Conservation (phyloP, 2,329 filamentous ascomycete genomes). For the Cryphonectria carpinicola region DNA sequence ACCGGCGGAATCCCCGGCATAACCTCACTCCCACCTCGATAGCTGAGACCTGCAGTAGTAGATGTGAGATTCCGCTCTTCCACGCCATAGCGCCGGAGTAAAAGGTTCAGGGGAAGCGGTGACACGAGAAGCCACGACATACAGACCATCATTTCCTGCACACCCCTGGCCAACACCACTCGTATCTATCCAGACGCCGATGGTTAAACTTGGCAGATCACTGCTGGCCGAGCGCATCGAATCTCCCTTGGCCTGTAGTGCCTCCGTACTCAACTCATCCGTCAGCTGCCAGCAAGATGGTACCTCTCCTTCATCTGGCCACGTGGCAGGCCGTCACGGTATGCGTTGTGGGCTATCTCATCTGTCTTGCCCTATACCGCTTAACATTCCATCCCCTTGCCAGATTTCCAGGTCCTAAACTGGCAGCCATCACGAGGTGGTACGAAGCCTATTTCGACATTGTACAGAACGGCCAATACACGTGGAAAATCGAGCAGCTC, state of each 20-base stretch:
- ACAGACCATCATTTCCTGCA: too few species aligned
- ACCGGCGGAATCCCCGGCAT: neutral
- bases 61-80: neutral
- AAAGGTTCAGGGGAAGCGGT: neutral
- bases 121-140: too few species aligned
- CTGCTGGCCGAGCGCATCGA: neutral
- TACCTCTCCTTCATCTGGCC: neutral
- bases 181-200: neutral
- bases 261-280: neutral
- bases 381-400: conserved; percentile 12
- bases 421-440: conserved; percentile 4
- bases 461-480: conserved; percentile 33
- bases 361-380: conserved; percentile 5
- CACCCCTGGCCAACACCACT: too few species aligned
- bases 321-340: neutral
- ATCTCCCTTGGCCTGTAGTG: neutral
- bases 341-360: conserved; percentile 1
- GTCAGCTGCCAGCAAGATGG: neutral
- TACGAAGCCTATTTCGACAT: conserved; percentile 14
- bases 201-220: neutral
- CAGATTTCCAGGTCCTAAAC: conserved; percentile 10
- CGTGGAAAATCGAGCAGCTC: conserved; percentile 40
- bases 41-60: neutral
- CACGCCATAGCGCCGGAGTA: neutral
- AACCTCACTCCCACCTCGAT: neutral